Evolutionary conservation across 2,329 filamentous ascomycete genomes (phyloP), one percentile per base, ranked within the genome.

Genomic region (Penicillium italicum): DNA sequence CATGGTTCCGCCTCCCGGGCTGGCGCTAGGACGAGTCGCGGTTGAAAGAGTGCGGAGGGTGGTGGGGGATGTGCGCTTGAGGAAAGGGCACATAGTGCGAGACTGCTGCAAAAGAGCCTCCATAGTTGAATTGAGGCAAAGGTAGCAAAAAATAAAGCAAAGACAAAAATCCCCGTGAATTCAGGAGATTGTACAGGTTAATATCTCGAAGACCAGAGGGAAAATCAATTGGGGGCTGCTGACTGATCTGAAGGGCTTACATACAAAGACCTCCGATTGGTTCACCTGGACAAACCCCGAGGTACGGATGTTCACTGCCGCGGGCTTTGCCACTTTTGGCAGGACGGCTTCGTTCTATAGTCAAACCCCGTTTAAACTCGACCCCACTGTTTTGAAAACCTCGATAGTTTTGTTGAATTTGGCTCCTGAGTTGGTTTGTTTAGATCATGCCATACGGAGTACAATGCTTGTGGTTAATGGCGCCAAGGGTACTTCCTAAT

Each of bases 21-120:
- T 72, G 51, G 88, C 89, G 60, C 82, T 81, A 73, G 85, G 83
- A 65, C 80, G 82, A 70, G 77, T 84, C 71, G 77, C 85, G 76
- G 78, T 85, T 52, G 89, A 95, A 71, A 99, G 84, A 56, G 92
- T 89, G 66, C 94, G 92, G 62, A 99, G 85, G 54, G 91, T 92
- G 66, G 91, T 88, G 65, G 93, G 91, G 36, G 92, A 93, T 34
- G 94, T 93, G 78, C 92, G 90, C 82, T 92, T 93, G 76, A 99
- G 82, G 79, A 99, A 99, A 53, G 94, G 94, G 79, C 94, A 99
- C 87, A 99, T 89, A 73, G 89, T 86, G 82, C 92, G 91, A 74
- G 92, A 97, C 78, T 97, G 92, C 76, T 91, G 91, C 69, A 97
- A 86, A 68, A 97, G 86, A 69, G 90, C 84, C 82, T 99, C 94